These are phyloP conservation scores for Vanrija pseudolonga DNA, from an alignment of 1,284 basidiomycete species.

Conservation along the genomic window DNA sequence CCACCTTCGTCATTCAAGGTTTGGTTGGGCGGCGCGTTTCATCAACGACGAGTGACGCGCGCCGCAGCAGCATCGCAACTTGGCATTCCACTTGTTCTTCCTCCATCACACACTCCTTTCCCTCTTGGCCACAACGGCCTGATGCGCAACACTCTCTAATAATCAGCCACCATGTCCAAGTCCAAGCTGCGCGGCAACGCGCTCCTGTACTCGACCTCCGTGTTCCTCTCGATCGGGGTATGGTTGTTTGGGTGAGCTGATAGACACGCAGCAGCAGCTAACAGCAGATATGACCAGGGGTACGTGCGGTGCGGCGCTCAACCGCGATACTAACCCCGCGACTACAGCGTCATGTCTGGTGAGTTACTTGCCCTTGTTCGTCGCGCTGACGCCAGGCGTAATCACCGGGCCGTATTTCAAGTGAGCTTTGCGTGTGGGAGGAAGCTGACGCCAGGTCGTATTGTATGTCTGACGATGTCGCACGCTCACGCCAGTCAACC, in stretches of 20 bases:
- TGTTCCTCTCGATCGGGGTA: slow-evolving; percentile 51
- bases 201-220: slow-evolving; percentile 56
- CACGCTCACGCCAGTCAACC: slow-evolving; percentile 54
- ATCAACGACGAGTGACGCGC: too few species aligned
- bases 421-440: slow-evolving; percentile 15
- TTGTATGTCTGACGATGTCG: slow-evolving; percentile 15
- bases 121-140: too few species aligned
- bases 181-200: slow-evolving; percentile 56
- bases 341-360: slow-evolving; percentile 45
- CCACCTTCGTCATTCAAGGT: too few species aligned
- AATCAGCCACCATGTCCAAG: neutral
- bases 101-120: too few species aligned
- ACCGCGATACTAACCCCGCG: neutral
- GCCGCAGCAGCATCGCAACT: too few species aligned
- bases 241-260: slow-evolving; percentile 60
- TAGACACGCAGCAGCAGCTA: neutral
- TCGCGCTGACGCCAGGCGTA: slow-evolving; percentile 56
- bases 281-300: slow-evolving; percentile 78
- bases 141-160: neutral
- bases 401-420: slow-evolving; percentile 91
- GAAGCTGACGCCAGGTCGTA: slow-evolving; percentile 26
- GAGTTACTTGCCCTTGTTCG: slow-evolving; percentile 4
- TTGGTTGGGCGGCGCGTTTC: too few species aligned
- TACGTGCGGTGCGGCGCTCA: slow-evolving; percentile 43
- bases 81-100: too few species aligned